Evolutionary conservation across 805 yeast genomes (phyloP), one percentile per base, ranked within the genome.

Genomic region (Candida caryicola): DNA sequence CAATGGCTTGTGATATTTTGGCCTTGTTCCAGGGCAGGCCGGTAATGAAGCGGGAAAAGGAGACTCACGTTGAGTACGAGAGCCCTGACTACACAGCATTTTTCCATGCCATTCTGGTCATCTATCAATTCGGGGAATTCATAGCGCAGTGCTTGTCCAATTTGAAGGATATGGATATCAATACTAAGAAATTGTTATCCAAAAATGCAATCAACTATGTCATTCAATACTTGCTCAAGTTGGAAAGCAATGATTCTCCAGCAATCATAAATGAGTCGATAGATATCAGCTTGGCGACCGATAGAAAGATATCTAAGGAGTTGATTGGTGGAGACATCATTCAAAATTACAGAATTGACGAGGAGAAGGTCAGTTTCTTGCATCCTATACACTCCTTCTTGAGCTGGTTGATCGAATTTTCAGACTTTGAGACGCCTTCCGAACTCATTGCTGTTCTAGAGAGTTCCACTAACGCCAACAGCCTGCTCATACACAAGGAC

Each of bases 1-100:
- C 71, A 2, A 82, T 81, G 63, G 69, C 83, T 1, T 74, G 85
- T 31, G 87, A 84, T 45, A 69, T 87, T 7, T 50, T 85, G 21
- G 63, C 77, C 1, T 60, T 87, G 23, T 85, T 88, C 50, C 93
- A 88, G 58, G 90, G 95, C 3, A 72, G 79, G 32, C 85, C 93
- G 1, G 81, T 85, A 0, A 64, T 87, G 50, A 75, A 71, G 44
- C 71, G 98, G 42, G 96, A 88, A 52, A 77, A 79, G 3, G 69
- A 74, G 4, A 82, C 78, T 42, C 99, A 91, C 58, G 89, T 91
- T 7, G 96, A 90, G 55, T 93, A 85, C 56, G 99, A 91, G 55
- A 81, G 81, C 31, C 86, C 85, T 23, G 91, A 86, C 36, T 93
- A 90, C 70, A 75, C 82, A 1, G 74, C 79, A 2, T 82, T 73